These are phyloP conservation scores for Hypoxylon perforatum DNA, from an alignment of 495 filamentous ascomycete genomes.

Conservation along the genomic window DNA sequence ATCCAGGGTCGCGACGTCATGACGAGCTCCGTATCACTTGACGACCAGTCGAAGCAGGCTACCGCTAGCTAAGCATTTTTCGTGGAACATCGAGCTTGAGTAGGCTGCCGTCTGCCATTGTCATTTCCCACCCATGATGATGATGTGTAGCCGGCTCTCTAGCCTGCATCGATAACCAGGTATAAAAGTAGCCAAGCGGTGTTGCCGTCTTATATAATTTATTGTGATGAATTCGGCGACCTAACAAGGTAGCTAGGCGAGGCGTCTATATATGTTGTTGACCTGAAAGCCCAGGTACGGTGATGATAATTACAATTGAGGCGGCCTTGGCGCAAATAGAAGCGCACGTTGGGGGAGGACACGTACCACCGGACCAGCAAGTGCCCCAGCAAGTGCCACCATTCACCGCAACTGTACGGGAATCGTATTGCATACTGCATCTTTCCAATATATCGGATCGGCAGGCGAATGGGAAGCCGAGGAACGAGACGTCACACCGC, in stretches of 20 bases:
- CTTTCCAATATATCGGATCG: conserved; percentile 30
- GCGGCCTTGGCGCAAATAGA: neutral
- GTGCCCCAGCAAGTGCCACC: conserved; percentile 1
- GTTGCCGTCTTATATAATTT: no score
- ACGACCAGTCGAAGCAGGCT: neutral
- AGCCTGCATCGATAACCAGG: no score
- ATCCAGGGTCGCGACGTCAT: no score
- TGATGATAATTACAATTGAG: neutral
- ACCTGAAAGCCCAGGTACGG: no score
- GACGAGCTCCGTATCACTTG: no score
- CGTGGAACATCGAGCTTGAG: conserved; percentile 7
- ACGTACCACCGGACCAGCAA: conserved; percentile 9
- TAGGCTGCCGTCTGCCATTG: neutral
- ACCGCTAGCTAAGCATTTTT: neutral
- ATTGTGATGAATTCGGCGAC: no score
- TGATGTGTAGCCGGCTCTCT: neutral
- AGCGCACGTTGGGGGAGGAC: conserved; percentile 3
- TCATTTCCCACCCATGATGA: neutral
- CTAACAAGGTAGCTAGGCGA: no score
- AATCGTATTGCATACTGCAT: conserved; percentile 36
- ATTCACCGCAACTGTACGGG: conserved; percentile 6
- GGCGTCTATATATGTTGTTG: no score
- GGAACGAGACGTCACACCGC: conserved; percentile 31
- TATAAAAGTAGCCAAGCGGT: no score
- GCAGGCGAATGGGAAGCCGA: conserved; percentile 28